phyloP scores from a whole-genome alignment of 78 protist genomes.

The Monocercomonoides exilis region DNA sequence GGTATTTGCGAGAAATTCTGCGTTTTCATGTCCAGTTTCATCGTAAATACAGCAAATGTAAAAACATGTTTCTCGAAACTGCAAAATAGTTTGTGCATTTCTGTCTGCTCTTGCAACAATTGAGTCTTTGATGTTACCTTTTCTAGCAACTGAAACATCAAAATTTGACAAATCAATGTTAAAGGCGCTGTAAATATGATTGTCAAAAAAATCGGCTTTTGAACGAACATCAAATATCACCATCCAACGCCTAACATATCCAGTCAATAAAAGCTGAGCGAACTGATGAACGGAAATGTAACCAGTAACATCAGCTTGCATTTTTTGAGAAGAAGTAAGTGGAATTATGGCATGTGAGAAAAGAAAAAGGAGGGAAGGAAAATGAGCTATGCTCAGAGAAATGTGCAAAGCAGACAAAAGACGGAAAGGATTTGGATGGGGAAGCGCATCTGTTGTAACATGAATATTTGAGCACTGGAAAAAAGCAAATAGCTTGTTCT shows the following conservation, averaged over 20 bases:
- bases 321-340: no score
- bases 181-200: background rate
- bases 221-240: background rate
- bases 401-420: no score
- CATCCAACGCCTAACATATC: background rate
- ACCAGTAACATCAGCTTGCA: no score
- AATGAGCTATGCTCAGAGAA: no score
- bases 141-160: background rate
- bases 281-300: no score
- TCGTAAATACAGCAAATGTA: background rate
- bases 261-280: no score
- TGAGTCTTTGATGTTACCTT: background rate
- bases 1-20: background rate
- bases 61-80: background rate
- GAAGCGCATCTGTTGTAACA: no score
- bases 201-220: background rate
- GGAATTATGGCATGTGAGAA: no score
- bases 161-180: background rate
- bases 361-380: no score
- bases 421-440: no score
- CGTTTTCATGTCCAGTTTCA: background rate
- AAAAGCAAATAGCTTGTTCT: no score
- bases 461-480: no score
- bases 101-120: background rate
- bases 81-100: background rate